These are phyloP conservation scores for Acidiella bohemica DNA, from an alignment of 495 filamentous ascomycete genomes.

Conservation along the genomic window DNA sequence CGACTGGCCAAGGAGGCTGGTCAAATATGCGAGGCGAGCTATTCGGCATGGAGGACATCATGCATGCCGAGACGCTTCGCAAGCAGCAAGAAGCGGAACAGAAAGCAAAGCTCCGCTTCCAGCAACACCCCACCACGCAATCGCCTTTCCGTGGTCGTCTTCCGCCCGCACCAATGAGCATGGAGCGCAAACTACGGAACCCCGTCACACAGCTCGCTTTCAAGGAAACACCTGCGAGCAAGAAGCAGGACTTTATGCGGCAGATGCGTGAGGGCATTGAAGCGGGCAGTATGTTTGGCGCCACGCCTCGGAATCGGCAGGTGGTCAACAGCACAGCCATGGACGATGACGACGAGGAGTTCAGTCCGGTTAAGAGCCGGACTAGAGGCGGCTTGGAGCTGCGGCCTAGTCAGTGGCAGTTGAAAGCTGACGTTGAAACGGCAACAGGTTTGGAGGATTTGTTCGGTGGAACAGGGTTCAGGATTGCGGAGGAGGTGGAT, in stretches of 20 bases:
- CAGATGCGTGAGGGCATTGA: constrained; percentile 18
- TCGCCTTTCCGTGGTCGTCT: constrained; percentile 15
- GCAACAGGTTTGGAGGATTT: constrained; percentile 17
- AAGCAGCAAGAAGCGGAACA: constrained; percentile 3
- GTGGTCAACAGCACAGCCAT: not conserved
- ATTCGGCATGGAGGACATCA: constrained; percentile 10
- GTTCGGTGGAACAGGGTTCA: constrained; percentile 14
- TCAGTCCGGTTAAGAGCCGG: constrained; percentile 13
- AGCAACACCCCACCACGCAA: constrained; percentile 6
- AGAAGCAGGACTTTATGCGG: constrained; percentile 35
- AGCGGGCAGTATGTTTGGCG: constrained; percentile 5
- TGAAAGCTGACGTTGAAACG: constrained; percentile 5
- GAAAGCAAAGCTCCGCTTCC: constrained; percentile 9
- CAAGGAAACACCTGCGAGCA: constrained; percentile 27
- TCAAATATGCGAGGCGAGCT: constrained; percentile 9
- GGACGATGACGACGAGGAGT: constrained; percentile 8
- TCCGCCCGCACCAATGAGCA: constrained; percentile 17
- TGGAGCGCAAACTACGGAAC: constrained; percentile 36
- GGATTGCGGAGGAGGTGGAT: constrained; percentile 10
- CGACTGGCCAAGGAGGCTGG: constrained; percentile 10
- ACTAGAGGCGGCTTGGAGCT: constrained; percentile 9
- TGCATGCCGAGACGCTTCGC: not conserved
- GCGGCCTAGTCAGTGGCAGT: constrained; percentile 5
- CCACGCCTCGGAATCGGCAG: not conserved
- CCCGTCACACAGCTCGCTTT: constrained; percentile 40